Evolutionary conservation across 352 stramenopile genomes (phyloP).

Genomic region (Pythium brassicae): DNA sequence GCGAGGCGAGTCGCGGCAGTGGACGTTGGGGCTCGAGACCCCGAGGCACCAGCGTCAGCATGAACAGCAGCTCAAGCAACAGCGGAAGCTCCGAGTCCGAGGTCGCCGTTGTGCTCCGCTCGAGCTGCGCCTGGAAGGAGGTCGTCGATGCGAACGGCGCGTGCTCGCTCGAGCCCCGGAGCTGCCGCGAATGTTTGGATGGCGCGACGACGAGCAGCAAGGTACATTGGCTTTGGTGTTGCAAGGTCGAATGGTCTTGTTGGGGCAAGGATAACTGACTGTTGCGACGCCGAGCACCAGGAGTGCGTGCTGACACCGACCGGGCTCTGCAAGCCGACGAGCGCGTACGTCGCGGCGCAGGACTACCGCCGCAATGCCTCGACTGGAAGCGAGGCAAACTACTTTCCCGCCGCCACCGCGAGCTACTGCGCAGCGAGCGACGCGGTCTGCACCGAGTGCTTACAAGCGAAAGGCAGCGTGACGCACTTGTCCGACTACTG

Average conservation of each 20-base stretch:
- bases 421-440: conserved; percentile 22
- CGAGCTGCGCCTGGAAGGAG: conserved; percentile 30
- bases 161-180: conserved; percentile 25
- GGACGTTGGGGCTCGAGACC: too few relatives aligned
- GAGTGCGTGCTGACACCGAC: conserved; percentile 22
- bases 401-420: conserved; percentile 18
- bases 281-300: too few relatives aligned
- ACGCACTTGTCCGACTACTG: conserved; percentile 20
- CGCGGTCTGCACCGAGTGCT: conserved; percentile 12
- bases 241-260: too few relatives aligned
- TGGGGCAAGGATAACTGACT: too few relatives aligned
- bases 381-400: conserved; percentile 4
- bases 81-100: neutral
- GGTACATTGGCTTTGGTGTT: conserved; percentile 24
- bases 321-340: conserved; percentile 17
- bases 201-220: conserved; percentile 22
- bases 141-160: conserved; percentile 1
- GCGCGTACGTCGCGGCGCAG: conserved; percentile 14
- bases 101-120: conserved; percentile 1
- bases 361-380: conserved; percentile 20
- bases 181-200: conserved; percentile 32
- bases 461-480: neutral
- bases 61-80: neutral
- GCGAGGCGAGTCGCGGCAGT: too few relatives aligned
- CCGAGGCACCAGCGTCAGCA: too few relatives aligned